Conservation (phyloP, 441 rosid species). For the Brassica hybrid region DNA sequence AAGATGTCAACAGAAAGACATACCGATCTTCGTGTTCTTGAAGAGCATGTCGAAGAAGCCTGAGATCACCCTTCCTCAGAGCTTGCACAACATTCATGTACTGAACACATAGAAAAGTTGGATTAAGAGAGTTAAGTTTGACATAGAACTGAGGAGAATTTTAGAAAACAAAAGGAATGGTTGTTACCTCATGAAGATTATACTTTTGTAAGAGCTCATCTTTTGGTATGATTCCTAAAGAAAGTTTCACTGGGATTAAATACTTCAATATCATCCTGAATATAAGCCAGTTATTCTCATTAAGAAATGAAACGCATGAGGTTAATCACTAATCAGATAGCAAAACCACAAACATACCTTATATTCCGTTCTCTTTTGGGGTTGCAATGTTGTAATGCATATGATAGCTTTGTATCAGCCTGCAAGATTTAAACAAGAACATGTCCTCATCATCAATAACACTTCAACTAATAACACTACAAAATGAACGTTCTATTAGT, state of each 20-base stretch:
- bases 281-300: conserved; percentile 24
- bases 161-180: neutral
- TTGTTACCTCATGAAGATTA: conserved; percentile 63
- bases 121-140: conserved; percentile 11
- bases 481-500: conserved; percentile 10
- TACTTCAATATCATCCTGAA: conserved; percentile 93
- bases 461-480: conserved; percentile 8
- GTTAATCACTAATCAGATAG: neutral
- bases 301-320: conserved; percentile 2
- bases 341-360: conserved; percentile 56
- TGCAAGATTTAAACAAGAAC: conserved; percentile 45
- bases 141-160: neutral
- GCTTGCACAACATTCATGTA: conserved; percentile 74
- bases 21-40: conserved; percentile 88
- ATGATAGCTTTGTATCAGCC: conserved; percentile 95
- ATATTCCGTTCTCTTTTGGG: conserved; percentile 72
- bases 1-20: conserved; percentile 30
- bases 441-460: neutral
- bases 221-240: conserved; percentile 64
- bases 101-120: conserved; percentile 50
- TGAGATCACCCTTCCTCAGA: conserved; percentile 81
- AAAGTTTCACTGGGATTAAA: conserved; percentile 93
- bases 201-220: conserved; percentile 68
- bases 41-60: conserved; percentile 85
- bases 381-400: conserved; percentile 81